Base-by-base conservation (phyloP, 257 asterid genomes). In the Verbena officinalis region DNA sequence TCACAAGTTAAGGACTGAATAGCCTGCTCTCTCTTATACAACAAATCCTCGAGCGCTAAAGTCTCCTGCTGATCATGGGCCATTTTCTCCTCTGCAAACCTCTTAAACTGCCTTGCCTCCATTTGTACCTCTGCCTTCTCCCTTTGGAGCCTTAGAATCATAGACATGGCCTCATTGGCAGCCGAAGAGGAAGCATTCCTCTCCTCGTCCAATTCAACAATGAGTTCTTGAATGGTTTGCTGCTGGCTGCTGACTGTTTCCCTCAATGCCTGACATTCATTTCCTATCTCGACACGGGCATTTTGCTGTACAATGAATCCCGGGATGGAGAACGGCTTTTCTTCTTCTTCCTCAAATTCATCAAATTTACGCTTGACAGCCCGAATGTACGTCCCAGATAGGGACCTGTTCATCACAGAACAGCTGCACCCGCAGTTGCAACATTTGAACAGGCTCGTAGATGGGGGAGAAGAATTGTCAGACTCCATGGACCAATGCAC, bases 91-190 rank as follows among this genome's bases (percentile, higher is more conserved):
- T 94, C 99, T 0, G 82, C 88, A 17, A 78, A 86, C 78, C 96
- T 83, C 81, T 91, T 94, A 54, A 94, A 94, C 75, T 94, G 99
- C 76, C 96, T 78, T 23, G 85, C 81, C 78, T 94, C 99, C 98
- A 94, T 94, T 75, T 94, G 96, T 61, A 83, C 71, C 89, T 88
- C 98, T 13, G 96, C 96, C 64, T 94, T 94, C 77, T 94, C 96
- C 53, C 99, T 81, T 80, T 94, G 99, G 82, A 94, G 75, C 84
- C 98, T 88, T 75, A 94, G 84, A 67, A 90, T 94, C 99, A 94
- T 94, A 3, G 99, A 94, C 99, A 94, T 94, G 22, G 99, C 96
- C 78, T 94, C 99, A 31, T 78, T 88, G 45, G 99, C 95, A 75
- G 99, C 98, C 3, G 98, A 86, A 27, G 96, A 88, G 2, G 98